These are phyloP conservation scores for Alternaria viburni DNA, from an alignment of 2,329 filamentous ascomycete species.

Conservation along the genomic window DNA sequence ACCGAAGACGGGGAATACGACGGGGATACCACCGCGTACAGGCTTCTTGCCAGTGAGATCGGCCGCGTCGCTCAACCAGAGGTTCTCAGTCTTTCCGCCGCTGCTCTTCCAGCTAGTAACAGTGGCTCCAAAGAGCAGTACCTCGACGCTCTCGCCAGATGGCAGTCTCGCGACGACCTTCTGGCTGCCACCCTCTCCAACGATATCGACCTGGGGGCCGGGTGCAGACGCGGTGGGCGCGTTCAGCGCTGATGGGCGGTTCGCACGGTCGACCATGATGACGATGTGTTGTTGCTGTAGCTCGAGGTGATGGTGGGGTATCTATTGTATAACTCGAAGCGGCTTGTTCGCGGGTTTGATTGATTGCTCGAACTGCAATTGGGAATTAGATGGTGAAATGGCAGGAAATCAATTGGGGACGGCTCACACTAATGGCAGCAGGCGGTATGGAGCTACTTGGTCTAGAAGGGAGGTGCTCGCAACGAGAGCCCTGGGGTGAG, in stretches of 20 bases:
- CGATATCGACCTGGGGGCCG: conserved; percentile 75
- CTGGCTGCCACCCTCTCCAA: conserved; percentile 72
- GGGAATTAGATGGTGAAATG: not conserved
- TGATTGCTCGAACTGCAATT: conserved; percentile 1
- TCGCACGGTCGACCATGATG: conserved; percentile 78
- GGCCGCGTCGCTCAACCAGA: conserved; percentile 83
- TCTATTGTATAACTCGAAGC: not conserved
- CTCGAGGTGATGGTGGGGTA: conserved; percentile 9
- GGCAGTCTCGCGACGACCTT: conserved; percentile 81
- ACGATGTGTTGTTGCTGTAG: conserved; percentile 11
- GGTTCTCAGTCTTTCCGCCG: conserved; percentile 73
- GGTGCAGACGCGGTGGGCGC: conserved; percentile 66
- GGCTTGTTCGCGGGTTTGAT: not conserved
- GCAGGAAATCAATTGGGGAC: not conserved
- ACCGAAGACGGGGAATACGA: conserved; percentile 95
- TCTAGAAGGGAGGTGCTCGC: conserved; percentile 17
- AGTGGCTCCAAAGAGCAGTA: conserved; percentile 91
- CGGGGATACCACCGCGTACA: conserved; percentile 87
- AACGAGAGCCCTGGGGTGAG: conserved; percentile 19
- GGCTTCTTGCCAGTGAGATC: conserved; percentile 86
- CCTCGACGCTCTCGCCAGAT: conserved; percentile 82
- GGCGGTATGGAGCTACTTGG: conserved; percentile 14
- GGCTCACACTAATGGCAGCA: conserved; percentile 12
- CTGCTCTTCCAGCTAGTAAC: conserved; percentile 92
- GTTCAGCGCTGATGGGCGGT: conserved; percentile 76